Conservation (phyloP, 2,329 filamentous ascomycete species). For the Tolypocladium amazonense region DNA sequence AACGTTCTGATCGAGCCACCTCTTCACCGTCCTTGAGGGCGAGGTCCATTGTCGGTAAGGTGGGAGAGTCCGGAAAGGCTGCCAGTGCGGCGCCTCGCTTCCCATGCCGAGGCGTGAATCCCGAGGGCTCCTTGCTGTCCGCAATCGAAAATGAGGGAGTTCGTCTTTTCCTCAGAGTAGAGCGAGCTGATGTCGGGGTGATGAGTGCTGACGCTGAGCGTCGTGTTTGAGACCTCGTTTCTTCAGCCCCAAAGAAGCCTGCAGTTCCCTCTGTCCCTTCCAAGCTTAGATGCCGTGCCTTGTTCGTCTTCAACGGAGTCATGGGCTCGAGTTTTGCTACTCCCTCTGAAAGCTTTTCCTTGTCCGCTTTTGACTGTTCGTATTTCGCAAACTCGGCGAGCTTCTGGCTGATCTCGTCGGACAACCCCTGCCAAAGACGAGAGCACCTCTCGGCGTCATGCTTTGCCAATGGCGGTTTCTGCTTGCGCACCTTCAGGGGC, state of each 20-base stretch:
- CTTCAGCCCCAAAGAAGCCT: not conserved
- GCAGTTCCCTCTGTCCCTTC: not conserved
- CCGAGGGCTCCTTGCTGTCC: not conserved
- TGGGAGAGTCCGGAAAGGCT: constrained; percentile 2
- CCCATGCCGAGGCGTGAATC: not conserved
- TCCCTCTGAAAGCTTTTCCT: not conserved
- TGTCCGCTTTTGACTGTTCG: not conserved
- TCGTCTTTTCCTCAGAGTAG: not conserved
- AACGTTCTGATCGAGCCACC: not conserved
- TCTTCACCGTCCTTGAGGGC: not conserved
- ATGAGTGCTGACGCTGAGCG: not conserved
- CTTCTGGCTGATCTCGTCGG: constrained; percentile 1
- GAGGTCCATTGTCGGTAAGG: not conserved
- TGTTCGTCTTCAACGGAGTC: not conserved
- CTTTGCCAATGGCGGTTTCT: not conserved
- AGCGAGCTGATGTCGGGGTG: not conserved
- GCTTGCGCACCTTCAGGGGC: constrained; percentile 11
- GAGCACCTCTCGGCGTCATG: constrained; percentile 7
- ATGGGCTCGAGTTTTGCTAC: not conserved
- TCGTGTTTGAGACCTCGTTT: not conserved
- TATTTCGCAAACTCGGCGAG: not conserved
- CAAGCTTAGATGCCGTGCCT: not conserved
- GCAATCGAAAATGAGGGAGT: not conserved
- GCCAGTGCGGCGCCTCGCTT: not conserved
- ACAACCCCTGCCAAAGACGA: constrained; percentile 1